These are phyloP conservation scores for Eragrostis nindensis DNA, from an alignment of 176 grass and related monocot genomes.

Conservation along the genomic window DNA sequence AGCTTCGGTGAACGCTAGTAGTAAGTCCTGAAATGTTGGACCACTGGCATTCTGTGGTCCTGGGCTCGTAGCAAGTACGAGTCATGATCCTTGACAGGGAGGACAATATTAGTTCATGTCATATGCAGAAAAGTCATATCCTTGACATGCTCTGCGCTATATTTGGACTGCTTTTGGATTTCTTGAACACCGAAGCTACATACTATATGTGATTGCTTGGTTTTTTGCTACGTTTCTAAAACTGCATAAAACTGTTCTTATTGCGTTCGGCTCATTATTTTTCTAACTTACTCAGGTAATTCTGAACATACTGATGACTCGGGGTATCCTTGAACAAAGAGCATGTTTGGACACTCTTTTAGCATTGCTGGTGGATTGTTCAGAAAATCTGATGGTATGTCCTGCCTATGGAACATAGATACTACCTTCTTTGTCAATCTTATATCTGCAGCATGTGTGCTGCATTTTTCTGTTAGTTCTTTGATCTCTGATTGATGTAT, in stretches of 20 bases:
- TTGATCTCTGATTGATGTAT: background rate
- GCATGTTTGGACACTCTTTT: slow-evolving; percentile 63
- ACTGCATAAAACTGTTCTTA: background rate
- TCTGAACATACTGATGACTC: slow-evolving; percentile 54
- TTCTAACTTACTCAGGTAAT: slow-evolving; percentile 41
- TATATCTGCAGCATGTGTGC: background rate
- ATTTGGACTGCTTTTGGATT: no score
- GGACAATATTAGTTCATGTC: background rate
- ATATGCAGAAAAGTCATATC: background rate
- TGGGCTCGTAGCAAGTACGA: background rate
- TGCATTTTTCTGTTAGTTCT: background rate
- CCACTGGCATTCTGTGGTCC: slow-evolving; percentile 16
- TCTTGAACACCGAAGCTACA: background rate
- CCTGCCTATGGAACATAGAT: background rate
- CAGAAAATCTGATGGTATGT: slow-evolving; percentile 50
- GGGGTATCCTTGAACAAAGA: slow-evolving; percentile 52
- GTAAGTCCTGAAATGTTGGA: background rate
- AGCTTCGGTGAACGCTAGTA: background rate
- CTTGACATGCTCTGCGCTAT: no score
- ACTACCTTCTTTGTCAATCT: background rate
- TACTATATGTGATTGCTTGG: background rate
- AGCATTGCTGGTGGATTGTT: slow-evolving; percentile 50
- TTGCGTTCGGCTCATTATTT: background rate
- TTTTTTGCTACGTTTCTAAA: background rate
- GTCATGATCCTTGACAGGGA: background rate